A percentile compares a stretch with the other conserved stretches of the same genome.
These are phyloP conservation scores for Microcera coccophila DNA, from an alignment of 2,329 filamentous ascomycete species.

Conservation along the genomic window DNA sequence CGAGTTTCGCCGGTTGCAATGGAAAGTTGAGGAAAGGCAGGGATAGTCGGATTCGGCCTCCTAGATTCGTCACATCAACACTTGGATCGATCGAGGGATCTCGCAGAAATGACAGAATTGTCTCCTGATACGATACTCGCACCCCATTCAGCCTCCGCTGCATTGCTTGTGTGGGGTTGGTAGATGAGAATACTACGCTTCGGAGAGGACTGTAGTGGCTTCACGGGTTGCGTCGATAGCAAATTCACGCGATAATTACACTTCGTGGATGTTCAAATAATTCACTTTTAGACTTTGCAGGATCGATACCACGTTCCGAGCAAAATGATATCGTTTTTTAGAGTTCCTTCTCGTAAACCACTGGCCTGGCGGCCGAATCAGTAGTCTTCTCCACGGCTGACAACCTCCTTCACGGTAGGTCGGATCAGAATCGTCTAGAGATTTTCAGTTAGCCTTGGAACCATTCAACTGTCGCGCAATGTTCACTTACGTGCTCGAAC, in stretches of 20 bases:
- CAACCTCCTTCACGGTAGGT: slow-evolving; percentile 80
- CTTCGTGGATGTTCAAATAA: no score
- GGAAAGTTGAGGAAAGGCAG: no score
- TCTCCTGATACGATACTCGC: neutral
- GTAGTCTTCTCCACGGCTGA: slow-evolving; percentile 82
- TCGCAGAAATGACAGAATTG: slow-evolving; percentile 10
- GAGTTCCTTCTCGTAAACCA: slow-evolving; percentile 21
- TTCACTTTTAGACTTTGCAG: no score
- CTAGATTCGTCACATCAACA: no score
- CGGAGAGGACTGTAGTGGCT: no score
- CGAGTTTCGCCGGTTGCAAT: no score
- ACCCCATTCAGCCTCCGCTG: neutral
- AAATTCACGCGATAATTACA: no score
- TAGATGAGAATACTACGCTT: no score
- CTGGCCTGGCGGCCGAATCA: slow-evolving; percentile 38
- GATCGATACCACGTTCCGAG: neutral
- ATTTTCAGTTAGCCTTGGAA: slow-evolving; percentile 4
- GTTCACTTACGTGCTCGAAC: slow-evolving; percentile 80
- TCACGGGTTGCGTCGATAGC: no score
- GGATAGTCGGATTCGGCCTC: no score
- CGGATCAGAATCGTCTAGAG: slow-evolving; percentile 68
- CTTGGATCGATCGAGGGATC: slow-evolving; percentile 18
- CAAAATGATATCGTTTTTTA: slow-evolving; percentile 28
- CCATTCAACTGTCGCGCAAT: neutral
- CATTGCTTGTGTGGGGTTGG: slow-evolving; percentile 1